phyloP scores from a whole-genome alignment of 2,329 filamentous ascomycete genomes.

The Xylariaceae sp. region DNA sequence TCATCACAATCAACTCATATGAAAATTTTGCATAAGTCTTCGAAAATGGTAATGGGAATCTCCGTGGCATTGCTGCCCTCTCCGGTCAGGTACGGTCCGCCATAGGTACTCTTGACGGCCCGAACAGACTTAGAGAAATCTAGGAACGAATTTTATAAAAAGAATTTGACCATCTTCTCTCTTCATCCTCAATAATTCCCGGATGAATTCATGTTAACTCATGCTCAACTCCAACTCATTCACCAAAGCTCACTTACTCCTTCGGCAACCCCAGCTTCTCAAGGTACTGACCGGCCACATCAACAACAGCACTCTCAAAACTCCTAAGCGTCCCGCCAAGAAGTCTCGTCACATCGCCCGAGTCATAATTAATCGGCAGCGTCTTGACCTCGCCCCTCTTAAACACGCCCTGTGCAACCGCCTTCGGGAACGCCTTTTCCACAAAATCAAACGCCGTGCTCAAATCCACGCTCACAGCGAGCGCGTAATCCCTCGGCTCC shows the following conservation, averaged over 20 bases:
- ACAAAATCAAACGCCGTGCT: slow-evolving; percentile 20
- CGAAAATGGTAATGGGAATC: no score
- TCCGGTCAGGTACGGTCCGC: no score
- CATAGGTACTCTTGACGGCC: no score
- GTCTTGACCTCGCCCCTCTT: slow-evolving; percentile 20
- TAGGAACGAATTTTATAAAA: no score
- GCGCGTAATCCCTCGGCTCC: slow-evolving; percentile 16
- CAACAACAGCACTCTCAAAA: slow-evolving; percentile 22
- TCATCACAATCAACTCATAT: no score
- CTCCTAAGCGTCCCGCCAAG: slow-evolving; percentile 18
- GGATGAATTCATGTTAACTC: no score
- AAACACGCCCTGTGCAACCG: slow-evolving; percentile 25
- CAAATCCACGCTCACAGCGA: slow-evolving; percentile 24
- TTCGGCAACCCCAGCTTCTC: slow-evolving; percentile 12
- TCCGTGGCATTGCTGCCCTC: no score
- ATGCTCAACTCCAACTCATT: no score
- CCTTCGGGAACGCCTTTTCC: slow-evolving; percentile 23
- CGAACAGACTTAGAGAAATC: no score
- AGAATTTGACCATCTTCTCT: no score
- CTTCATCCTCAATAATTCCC: no score
- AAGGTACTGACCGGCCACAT: slow-evolving; percentile 26
- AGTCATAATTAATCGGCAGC: slow-evolving; percentile 19
- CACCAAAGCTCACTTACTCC: background rate
- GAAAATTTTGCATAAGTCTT: no score
- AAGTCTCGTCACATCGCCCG: slow-evolving; percentile 15